phyloP scores from a whole-genome alignment of 495 filamentous ascomycete genomes.

The Aspergillus steynii region DNA sequence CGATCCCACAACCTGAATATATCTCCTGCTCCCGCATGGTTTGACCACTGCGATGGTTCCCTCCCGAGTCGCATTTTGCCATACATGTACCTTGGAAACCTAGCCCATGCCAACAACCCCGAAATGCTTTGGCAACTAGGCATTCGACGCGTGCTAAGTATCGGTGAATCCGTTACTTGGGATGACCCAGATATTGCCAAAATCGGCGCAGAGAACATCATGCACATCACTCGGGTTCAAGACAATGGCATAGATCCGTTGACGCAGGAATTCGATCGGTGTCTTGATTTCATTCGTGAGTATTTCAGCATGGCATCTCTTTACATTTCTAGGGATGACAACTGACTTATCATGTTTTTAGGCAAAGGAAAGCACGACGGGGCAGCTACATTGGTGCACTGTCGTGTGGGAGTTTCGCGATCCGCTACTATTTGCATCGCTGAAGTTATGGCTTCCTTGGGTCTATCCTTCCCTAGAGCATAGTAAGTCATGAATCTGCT shows the following conservation, averaged over 20 bases:
- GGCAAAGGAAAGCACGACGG: slow-evolving; percentile 72
- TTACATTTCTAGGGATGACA: background rate
- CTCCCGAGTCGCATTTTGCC: slow-evolving; percentile 83
- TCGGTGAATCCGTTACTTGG: slow-evolving; percentile 91
- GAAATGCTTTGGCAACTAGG: slow-evolving; percentile 76
- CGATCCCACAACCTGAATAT: slow-evolving; percentile 26
- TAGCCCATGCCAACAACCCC: slow-evolving; percentile 90
- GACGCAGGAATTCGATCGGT: slow-evolving; percentile 82
- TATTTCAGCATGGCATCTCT: slow-evolving; percentile 9
- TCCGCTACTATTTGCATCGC: slow-evolving; percentile 98
- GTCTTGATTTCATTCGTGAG: slow-evolving; percentile 90
- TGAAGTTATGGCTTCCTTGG: slow-evolving; percentile 83
- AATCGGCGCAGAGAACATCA: slow-evolving; percentile 73
- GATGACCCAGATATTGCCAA: slow-evolving; percentile 59
- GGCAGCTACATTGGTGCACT: slow-evolving; percentile 92
- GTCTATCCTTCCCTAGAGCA: slow-evolving; percentile 84
- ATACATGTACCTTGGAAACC: slow-evolving; percentile 96
- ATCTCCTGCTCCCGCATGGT: slow-evolving; percentile 71
- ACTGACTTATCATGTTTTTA: slow-evolving; percentile 31
- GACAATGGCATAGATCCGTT: slow-evolving; percentile 96
- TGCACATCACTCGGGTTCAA: slow-evolving; percentile 81
- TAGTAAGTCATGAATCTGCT: slow-evolving; percentile 59
- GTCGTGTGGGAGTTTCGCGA: slow-evolving; percentile 91
- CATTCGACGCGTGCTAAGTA: slow-evolving; percentile 84
- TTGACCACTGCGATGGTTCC: slow-evolving; percentile 82